These are phyloP conservation scores for Cucumis hystrix DNA, from an alignment of 306 rosid species.

Conservation along the genomic window DNA sequence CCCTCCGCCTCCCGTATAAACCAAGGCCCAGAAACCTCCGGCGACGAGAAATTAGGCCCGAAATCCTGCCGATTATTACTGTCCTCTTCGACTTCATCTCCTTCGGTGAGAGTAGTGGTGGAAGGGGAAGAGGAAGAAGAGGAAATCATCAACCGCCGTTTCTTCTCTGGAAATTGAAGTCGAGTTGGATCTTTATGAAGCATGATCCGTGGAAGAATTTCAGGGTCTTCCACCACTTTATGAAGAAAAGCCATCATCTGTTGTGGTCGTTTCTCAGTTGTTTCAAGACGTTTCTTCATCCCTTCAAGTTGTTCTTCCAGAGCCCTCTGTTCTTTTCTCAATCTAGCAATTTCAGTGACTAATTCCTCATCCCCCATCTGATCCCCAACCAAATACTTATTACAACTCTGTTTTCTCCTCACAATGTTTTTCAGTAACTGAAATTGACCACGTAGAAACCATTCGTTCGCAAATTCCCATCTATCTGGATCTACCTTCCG, in stretches of 20 bases:
- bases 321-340: constrained; percentile 58
- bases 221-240: constrained; percentile 67
- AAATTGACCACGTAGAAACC: constrained; percentile 73
- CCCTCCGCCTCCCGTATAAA: constrained; percentile 4
- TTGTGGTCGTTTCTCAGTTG: constrained; percentile 63
- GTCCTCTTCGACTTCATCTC: constrained; percentile 5
- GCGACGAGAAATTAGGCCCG: not conserved
- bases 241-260: constrained; percentile 79
- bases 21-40: not conserved
- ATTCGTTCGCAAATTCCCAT: constrained; percentile 96
- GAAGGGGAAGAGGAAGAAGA: not conserved
- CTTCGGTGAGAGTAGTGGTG: not conserved
- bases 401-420: constrained; percentile 34
- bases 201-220: constrained; percentile 46
- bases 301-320: constrained; percentile 51
- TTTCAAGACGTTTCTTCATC: constrained; percentile 62
- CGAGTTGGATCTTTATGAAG: constrained; percentile 11
- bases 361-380: constrained; percentile 35
- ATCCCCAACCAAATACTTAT: not conserved
- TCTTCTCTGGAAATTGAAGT: constrained; percentile 19
- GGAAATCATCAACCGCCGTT: constrained; percentile 25
- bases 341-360: constrained; percentile 44
- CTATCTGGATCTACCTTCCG: constrained; percentile 82
- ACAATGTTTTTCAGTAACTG: constrained; percentile 52
- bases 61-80: not conserved